Evolutionary conservation across 768 basidiomycete species (phyloP), one percentile per base, ranked within the genome.

Genomic region (Leccinum boreale): DNA sequence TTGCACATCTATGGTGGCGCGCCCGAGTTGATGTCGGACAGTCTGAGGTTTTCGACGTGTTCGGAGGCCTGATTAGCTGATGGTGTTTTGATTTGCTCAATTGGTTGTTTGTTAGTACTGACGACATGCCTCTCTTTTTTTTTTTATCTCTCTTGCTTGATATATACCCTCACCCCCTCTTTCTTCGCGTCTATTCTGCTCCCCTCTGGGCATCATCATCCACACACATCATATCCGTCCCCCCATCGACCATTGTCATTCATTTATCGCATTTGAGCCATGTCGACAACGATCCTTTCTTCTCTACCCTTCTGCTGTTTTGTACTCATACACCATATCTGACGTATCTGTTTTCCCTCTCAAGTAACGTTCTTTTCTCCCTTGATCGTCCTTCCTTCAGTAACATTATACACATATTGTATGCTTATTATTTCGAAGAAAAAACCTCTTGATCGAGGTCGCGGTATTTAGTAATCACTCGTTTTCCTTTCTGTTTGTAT

Each of bases 1-100:
- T 67, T 91, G 55, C 86, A 84, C 62, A 66, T 90, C 6, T 56
- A 63, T 10, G 75, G 76, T 8, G 42, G 42, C 19, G 49, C 56
- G 21, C 58, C 28, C 5, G 76, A 73, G 19, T 70, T 83, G 53
- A 65, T 80, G 64, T 79, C 80, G 54, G 80, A 81, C 57, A 72
- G 57, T 26, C 50, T 79, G 26, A 71, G 76, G 8, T 73, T 78
- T 52, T 81, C 79, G 4, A 63, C 29, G 12, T 44, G 50, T 33
- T 73, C 70, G 5, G 70, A 70, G 29, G 17, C 47, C 15, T 62
- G 45, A 64, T 19, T 33, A 0, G 46, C 1, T 17, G 1, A 26
- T 47, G 46, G 24, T 47, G 46, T 23, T 23, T 47, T 24, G 24
- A 23, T 47, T 47, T 47, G 21, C 11, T 14, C 9, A 26, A 35